Conservation (phyloP, 2,329 filamentous ascomycete genomes). For the Pseudogymnoascus verrucosus region DNA sequence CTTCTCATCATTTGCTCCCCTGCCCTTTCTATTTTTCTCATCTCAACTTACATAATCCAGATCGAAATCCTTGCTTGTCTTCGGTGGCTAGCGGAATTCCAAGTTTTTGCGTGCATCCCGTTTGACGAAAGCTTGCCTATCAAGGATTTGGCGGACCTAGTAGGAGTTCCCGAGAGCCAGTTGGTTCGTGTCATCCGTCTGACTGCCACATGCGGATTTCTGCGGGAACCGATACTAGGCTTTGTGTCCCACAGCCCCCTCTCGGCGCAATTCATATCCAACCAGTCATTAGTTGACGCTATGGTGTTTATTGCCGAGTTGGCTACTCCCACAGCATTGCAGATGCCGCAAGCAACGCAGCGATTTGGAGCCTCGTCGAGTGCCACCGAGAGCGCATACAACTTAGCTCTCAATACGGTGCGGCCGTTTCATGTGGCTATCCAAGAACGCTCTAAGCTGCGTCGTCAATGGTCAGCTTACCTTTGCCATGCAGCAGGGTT, state of each 20-base stretch:
- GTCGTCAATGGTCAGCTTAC: constrained; percentile 29
- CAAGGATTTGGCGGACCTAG: constrained; percentile 35
- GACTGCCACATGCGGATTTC: constrained; percentile 29
- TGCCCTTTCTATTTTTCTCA: not conserved
- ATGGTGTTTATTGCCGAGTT: constrained; percentile 32
- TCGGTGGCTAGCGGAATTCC: constrained; percentile 37
- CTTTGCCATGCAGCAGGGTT: constrained; percentile 19
- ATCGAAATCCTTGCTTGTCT: constrained; percentile 32
- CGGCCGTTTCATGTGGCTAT: constrained; percentile 14
- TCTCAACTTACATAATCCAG: not conserved
- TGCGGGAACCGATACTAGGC: constrained; percentile 27
- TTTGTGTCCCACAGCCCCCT: constrained; percentile 32
- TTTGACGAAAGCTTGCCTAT: constrained; percentile 28
- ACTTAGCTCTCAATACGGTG: constrained; percentile 17
- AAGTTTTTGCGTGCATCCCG: constrained; percentile 38
- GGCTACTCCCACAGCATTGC: constrained; percentile 29
- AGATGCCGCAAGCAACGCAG: constrained; percentile 26
- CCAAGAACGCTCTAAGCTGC: constrained; percentile 22
- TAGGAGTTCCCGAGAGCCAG: constrained; percentile 31
- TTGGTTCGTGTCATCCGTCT: constrained; percentile 31
- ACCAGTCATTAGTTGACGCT: constrained; percentile 30
- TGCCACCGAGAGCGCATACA: constrained; percentile 17
- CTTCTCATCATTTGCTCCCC: not conserved
- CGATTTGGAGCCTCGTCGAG: constrained; percentile 9
- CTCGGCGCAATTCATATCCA: constrained; percentile 31